Percentiles rank a stretch among this genome's conserved stretches.
Conservation (phyloP, 768 basidiomycete species). For the Lyophyllum atratum region DNA sequence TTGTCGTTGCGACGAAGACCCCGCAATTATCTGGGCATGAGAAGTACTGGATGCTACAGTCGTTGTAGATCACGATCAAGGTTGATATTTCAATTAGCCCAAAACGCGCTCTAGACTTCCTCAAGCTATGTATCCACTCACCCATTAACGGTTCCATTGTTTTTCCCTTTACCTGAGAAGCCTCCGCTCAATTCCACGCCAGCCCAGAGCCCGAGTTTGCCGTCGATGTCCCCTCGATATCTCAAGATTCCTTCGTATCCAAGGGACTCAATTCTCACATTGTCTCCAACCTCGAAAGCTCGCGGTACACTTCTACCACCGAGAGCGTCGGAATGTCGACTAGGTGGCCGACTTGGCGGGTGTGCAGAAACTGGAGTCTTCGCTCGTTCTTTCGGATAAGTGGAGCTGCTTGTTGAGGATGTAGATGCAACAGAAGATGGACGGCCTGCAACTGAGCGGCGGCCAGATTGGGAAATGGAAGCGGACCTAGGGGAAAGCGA, state of each 20-base stretch:
- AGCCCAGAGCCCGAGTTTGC: conserved; percentile 90
- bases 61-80: conserved; percentile 11
- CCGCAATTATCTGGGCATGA: conserved; percentile 82
- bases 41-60: conserved; percentile 78
- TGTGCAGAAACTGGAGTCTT: conserved; percentile 52
- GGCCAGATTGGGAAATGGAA: conserved; percentile 49
- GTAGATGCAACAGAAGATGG: conserved; percentile 66
- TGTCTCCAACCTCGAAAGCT: conserved; percentile 72
- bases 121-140: conserved; percentile 38
- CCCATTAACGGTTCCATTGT: conserved; percentile 89
- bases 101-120: neutral
- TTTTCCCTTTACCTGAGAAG: conserved; percentile 92
- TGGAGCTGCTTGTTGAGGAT: conserved; percentile 38
- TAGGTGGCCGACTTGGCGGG: conserved; percentile 66
- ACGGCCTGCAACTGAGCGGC: conserved; percentile 44
- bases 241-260: conserved; percentile 85
- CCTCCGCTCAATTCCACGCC: conserved; percentile 89
- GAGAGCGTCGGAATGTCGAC: conserved; percentile 66
- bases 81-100: neutral
- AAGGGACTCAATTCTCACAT: conserved; percentile 83
- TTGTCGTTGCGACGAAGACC: conserved; percentile 83
- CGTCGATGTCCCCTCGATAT: conserved; percentile 84
- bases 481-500: conserved; percentile 52
- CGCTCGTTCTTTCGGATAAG: conserved; percentile 39
- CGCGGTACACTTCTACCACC: conserved; percentile 43